These are phyloP conservation scores for Actinomucor elegans DNA, from an alignment of 371 early-diverging fungal species.

Conservation along the genomic window DNA sequence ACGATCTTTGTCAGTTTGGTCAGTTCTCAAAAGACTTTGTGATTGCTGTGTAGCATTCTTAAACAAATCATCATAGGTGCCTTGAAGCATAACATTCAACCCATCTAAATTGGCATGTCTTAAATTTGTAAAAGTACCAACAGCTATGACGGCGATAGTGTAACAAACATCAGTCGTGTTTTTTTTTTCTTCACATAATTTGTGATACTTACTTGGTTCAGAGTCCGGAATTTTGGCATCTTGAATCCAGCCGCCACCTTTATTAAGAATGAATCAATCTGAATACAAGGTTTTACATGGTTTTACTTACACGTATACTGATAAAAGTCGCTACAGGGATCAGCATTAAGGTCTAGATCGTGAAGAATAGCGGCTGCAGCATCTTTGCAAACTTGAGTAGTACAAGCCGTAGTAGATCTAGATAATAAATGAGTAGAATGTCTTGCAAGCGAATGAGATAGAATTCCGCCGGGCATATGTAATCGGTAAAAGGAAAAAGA, in stretches of 20 bases:
- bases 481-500: neutral
- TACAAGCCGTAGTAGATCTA: slow-evolving; percentile 2
- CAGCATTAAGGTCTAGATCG: slow-evolving; percentile 32
- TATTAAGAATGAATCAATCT: neutral
- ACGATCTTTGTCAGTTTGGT: slow-evolving; percentile 23
- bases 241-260: slow-evolving; percentile 53
- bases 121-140: slow-evolving; percentile 30
- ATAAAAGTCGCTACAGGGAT: slow-evolving; percentile 49
- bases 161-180: neutral
- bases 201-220: slow-evolving; percentile 26
- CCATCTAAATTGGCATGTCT: slow-evolving; percentile 30
- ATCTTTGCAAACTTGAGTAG: slow-evolving; percentile 9
- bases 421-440: slow-evolving; percentile 10
- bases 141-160: slow-evolving; percentile 22
- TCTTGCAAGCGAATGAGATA: slow-evolving; percentile 1
- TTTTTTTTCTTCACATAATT: no score
- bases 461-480: neutral
- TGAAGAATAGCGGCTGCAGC: slow-evolving; percentile 12
- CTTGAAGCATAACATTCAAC: slow-evolving; percentile 23
- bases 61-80: slow-evolving; percentile 20
- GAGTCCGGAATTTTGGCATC: slow-evolving; percentile 44
- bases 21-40: neutral
- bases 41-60: neutral
- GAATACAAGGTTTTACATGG: neutral
- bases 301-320: slow-evolving; percentile 48